Conservation (phyloP, 768 basidiomycete species). For the Epithele typhae region DNA sequence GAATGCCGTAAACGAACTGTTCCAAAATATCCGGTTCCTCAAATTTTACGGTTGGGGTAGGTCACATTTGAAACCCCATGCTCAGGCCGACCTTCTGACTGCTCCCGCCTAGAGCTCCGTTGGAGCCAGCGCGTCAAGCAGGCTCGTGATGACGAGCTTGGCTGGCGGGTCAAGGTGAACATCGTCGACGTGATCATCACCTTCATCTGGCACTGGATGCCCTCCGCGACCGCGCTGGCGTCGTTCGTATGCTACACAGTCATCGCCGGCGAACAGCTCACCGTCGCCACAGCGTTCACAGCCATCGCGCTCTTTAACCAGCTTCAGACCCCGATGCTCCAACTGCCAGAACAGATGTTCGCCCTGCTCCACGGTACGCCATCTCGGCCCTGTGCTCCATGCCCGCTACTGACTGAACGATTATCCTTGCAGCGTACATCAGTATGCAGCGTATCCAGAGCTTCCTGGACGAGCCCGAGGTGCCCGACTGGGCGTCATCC, state of each 20-base stretch:
- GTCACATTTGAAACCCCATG: constrained; percentile 5
- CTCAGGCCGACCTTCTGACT: neutral
- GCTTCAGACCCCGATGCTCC: constrained; percentile 64
- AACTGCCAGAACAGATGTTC: constrained; percentile 58
- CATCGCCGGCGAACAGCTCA: constrained; percentile 58
- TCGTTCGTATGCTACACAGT: constrained; percentile 67
- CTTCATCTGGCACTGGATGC: constrained; percentile 76
- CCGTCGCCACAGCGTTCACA: constrained; percentile 79
- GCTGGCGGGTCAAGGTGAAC: constrained; percentile 64
- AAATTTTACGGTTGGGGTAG: constrained; percentile 78
- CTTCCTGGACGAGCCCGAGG: constrained; percentile 70
- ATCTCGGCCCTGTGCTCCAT: no score
- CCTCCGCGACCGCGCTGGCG: constrained; percentile 59
- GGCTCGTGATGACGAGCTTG: constrained; percentile 58
- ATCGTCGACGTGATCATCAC: constrained; percentile 54
- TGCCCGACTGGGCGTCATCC: constrained; percentile 73
- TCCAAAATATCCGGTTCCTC: constrained; percentile 69
- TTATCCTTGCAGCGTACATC: constrained; percentile 56
- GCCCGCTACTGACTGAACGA: constrained; percentile 6
- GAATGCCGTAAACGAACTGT: constrained; percentile 68
- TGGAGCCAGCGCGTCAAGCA: constrained; percentile 26
- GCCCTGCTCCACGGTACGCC: constrained; percentile 55
- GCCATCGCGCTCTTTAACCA: constrained; percentile 73
- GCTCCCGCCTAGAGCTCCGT: constrained; percentile 16
- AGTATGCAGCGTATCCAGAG: constrained; percentile 78